Percentiles rank a stretch among this genome's conserved stretches.
phyloP scores from a whole-genome alignment of 2,329 filamentous ascomycete species.

The Alternaria triticimaculans region DNA sequence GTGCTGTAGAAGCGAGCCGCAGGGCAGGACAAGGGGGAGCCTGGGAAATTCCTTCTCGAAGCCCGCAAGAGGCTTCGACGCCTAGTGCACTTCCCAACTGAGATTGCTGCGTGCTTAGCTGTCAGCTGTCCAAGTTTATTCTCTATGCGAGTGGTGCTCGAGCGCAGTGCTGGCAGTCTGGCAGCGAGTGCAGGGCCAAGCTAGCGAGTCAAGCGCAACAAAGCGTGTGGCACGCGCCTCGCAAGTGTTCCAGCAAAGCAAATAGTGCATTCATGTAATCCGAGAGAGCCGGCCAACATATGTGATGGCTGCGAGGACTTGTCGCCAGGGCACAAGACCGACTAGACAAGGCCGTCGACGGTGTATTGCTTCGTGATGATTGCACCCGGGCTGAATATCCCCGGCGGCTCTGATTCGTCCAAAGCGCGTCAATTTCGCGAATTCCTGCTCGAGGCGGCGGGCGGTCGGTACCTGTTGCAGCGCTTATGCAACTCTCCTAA shows the following conservation, averaged over 20 bases:
- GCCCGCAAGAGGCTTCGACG: conserved; percentile 8
- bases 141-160: conserved; percentile 7
- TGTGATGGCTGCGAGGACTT: neutral
- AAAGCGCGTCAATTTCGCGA: conserved; percentile 17
- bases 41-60: conserved; percentile 6
- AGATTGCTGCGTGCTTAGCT: neutral
- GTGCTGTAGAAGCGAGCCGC: conserved; percentile 13
- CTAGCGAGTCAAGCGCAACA: conserved; percentile 29
- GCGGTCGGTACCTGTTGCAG: conserved; percentile 1
- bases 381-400: neutral
- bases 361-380: neutral
- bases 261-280: conserved; percentile 4
- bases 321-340: neutral
- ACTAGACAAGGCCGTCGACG: neutral
- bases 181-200: conserved; percentile 10
- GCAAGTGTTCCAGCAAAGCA: conserved; percentile 18
- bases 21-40: conserved; percentile 12
- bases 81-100: conserved; percentile 8
- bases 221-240: conserved; percentile 14
- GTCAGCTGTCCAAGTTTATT: neutral
- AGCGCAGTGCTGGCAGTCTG: neutral
- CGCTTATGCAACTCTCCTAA: conserved; percentile 20
- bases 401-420: conserved; percentile 9
- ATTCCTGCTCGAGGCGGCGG: neutral
- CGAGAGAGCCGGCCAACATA: neutral